phyloP scores from a whole-genome alignment of 75 land plant species.

The Pinus tabuliformis region DNA sequence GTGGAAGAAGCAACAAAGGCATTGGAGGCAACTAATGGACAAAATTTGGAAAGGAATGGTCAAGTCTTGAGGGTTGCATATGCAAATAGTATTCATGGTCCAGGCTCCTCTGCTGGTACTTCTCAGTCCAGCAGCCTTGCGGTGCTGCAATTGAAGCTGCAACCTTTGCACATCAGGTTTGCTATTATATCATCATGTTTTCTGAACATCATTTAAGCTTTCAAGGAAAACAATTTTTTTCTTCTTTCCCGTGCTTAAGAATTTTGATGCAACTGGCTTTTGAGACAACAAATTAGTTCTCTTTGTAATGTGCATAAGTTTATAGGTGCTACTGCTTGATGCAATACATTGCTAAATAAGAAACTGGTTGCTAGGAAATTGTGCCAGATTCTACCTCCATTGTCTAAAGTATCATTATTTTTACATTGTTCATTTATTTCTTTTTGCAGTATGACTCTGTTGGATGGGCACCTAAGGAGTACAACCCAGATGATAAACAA shows the following conservation, averaged over 20 bases:
- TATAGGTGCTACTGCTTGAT: not conserved
- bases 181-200: not conserved
- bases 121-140: constrained; percentile 79
- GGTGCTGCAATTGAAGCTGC: constrained; percentile 99
- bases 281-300: no score
- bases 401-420: not conserved
- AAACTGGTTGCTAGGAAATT: not conserved
- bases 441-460: constrained; percentile 84
- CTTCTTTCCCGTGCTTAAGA: no score
- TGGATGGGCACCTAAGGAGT: constrained; percentile 99
- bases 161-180: constrained; percentile 94
- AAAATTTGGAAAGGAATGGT: constrained; percentile 91
- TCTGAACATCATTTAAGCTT: no score
- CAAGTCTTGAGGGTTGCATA: constrained; percentile 92
- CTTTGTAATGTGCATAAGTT: no score
- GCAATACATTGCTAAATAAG: not conserved
- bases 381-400: not conserved
- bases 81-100: constrained; percentile 94
- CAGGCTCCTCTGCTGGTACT: constrained; percentile 52
- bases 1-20: constrained; percentile 98
- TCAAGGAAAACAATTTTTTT: no score
- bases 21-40: constrained; percentile 95
- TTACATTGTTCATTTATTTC: not conserved
- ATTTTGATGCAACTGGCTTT: no score
- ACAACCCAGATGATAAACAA: constrained; percentile 77